Conservation (phyloP, 208 protist genomes). For the Leishmania amazonensis region DNA sequence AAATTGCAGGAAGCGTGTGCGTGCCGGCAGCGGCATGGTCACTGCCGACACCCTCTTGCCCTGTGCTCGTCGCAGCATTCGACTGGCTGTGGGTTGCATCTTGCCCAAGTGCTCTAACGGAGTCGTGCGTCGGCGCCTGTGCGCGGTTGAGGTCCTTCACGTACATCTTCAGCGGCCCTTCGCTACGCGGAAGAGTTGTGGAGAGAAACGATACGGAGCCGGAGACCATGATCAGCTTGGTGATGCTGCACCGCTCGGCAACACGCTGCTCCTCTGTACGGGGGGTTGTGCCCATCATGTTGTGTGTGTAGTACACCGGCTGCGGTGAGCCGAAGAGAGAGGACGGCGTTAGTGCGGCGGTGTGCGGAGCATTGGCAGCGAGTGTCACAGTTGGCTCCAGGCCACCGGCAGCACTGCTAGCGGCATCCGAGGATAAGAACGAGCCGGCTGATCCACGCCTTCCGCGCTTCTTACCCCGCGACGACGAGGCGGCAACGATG, state of each 20-base stretch:
- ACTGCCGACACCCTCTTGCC: background rate
- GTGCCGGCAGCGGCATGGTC: background rate
- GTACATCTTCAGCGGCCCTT: constrained; percentile 49
- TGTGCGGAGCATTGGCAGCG: background rate
- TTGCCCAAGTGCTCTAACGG: background rate
- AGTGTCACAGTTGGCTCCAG: background rate
- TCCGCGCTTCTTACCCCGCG: constrained; percentile 2
- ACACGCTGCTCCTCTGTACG: constrained; percentile 54
- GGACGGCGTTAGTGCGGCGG: constrained; percentile 2
- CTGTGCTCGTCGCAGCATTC: background rate
- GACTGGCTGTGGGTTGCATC: background rate
- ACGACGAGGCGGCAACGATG: background rate
- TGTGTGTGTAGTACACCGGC: constrained; percentile 42
- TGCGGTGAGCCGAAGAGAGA: constrained; percentile 12
- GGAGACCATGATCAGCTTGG: constrained; percentile 84
- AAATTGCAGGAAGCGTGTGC: constrained; percentile 7
- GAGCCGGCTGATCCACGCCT: background rate
- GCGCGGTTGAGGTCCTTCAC: constrained; percentile 64
- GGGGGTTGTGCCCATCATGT: constrained; percentile 19
- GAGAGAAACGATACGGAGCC: constrained; percentile 78
- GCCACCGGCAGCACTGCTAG: background rate
- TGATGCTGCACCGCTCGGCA: constrained; percentile 75
- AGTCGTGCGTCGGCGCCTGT: constrained; percentile 5
- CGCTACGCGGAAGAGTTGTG: constrained; percentile 45
- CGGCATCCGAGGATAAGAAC: background rate